Percentiles rank a stretch among this genome's conserved stretches.
phyloP scores from a whole-genome alignment of 2,329 filamentous ascomycete species.

The Phialophora expanda region DNA sequence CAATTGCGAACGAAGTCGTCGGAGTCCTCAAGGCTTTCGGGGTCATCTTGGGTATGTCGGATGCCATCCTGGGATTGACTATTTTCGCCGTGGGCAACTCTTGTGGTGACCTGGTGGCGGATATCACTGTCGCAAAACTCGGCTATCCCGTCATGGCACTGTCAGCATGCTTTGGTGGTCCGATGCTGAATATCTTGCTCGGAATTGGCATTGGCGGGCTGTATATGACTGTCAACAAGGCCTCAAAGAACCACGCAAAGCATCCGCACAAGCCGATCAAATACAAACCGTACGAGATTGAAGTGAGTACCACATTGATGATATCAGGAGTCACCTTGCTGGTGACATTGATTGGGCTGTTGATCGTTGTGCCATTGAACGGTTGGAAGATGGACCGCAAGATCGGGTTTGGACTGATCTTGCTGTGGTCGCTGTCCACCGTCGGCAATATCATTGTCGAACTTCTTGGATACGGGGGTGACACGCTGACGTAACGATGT shows the following conservation, averaged over 20 bases:
- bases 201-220: conserved; percentile 91
- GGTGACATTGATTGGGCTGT: conserved; percentile 74
- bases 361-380: conserved; percentile 82
- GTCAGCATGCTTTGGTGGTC: conserved; percentile 95
- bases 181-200: conserved; percentile 95
- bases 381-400: conserved; percentile 81
- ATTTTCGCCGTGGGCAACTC: conserved; percentile 97
- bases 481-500: conserved; percentile 13
- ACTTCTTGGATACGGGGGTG: conserved; percentile 48
- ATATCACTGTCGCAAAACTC: conserved; percentile 90
- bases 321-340: conserved; percentile 85
- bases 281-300: conserved; percentile 80
- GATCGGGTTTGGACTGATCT: conserved; percentile 81
- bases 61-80: conserved; percentile 91
- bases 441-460: conserved; percentile 81
- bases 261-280: conserved; percentile 68
- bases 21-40: conserved; percentile 91
- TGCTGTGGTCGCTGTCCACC: conserved; percentile 80
- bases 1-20: conserved; percentile 93
- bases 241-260: conserved; percentile 67
- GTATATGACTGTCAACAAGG: conserved; percentile 79
- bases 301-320: conserved; percentile 82
- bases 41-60: conserved; percentile 82
- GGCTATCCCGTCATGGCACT: conserved; percentile 96
- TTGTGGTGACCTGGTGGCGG: conserved; percentile 88